Conservation (phyloP, 257 asterid genomes). For the Fraxinus excelsior region DNA sequence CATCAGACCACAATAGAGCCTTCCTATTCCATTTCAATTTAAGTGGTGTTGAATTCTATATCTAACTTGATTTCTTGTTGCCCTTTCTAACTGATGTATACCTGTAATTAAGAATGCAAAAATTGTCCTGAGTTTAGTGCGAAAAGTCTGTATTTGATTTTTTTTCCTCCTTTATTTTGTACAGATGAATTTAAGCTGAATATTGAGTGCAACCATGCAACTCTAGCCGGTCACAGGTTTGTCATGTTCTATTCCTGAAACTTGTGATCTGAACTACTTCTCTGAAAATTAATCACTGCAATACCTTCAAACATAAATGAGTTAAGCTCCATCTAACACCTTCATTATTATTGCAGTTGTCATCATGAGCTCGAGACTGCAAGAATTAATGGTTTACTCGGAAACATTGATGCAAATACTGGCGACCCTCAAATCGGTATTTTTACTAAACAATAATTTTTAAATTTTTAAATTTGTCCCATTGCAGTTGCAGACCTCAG, state of each 20-base stretch:
- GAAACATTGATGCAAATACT: conserved; percentile 89
- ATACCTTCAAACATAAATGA: background rate
- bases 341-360: conserved; percentile 48
- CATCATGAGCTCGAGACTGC: conserved; percentile 97
- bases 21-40: no score
- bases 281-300: background rate
- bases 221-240: conserved; percentile 95
- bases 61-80: background rate
- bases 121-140: background rate
- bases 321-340: background rate
- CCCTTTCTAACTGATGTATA: background rate
- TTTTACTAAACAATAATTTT: background rate
- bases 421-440: conserved; percentile 97
- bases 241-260: conserved; percentile 21
- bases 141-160: background rate
- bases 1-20: background rate
- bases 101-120: background rate
- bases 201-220: conserved; percentile 98
- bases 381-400: conserved; percentile 89
- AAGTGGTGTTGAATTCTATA: background rate
- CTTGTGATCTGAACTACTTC: background rate
- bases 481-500: background rate
- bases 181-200: conserved; percentile 91
- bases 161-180: conserved; percentile 9
- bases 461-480: background rate